Evolutionary conservation across 2,329 filamentous ascomycete genomes (phyloP), one percentile per base, ranked within the genome.

Genomic region (Penicillium concentricum): DNA sequence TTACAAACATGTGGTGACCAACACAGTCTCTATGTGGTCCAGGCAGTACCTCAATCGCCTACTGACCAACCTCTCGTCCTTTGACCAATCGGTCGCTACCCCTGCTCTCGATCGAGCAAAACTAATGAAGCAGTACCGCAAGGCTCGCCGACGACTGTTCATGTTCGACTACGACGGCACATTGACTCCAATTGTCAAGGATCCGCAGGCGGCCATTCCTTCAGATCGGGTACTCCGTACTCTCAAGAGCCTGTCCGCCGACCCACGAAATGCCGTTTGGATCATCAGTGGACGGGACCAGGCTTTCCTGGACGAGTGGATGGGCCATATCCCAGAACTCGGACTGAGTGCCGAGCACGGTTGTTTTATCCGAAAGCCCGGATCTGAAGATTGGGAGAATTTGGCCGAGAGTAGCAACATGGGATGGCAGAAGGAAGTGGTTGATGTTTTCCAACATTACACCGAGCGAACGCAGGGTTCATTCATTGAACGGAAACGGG

Each of bases 91-190:
- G 12, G 84, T 88, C 56, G 85, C 88, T 4, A 97, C 93, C 1
- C 93, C 93, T 0, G 82, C 88, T 2, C 84, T 97, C 20, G 92
- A 97, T 71, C 87, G 87, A 35, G 81, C 86, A 4, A 81, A 85
- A 60, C 76, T 97, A 63, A 79, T 96, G 37, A 78, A 82, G 53
- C 87, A 87, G 58, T 97, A 97, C 74, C 85, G 86, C 58, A 79
- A 83, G 38, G 87, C 91, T 4, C 84, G 84, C 60, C 91, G 90
- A 75, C 87, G 94, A 12, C 81, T 99, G 3, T 96, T 97, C 79
- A 93, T 99, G 90, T 97, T 97, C 71, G 94, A 99, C 77, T 99
- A 99, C 69, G 94, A 99, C 72, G 94, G 94, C 46, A 99, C 94
- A 0, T 83, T 99, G 53, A 97, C 94, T 4, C 91, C 92, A 0